A percentile compares a stretch with the other conserved stretches of the same genome.
Conservation (phyloP, 176 grass and related monocot genomes). For the Carex scoparia region DNA sequence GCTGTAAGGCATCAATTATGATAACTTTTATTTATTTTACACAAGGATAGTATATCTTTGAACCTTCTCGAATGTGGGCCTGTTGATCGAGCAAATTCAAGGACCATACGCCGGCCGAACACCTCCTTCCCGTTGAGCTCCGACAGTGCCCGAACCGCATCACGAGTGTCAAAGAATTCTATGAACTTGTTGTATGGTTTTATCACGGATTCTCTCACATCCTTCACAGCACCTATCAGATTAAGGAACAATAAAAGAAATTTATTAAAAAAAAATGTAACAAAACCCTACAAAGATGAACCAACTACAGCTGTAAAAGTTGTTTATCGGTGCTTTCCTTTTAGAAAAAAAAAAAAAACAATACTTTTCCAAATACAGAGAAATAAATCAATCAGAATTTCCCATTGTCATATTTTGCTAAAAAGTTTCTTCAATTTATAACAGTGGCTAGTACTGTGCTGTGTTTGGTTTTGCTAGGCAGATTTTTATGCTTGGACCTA, state of each 20-base stretch:
- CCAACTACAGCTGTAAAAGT: not conserved
- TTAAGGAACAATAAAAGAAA: not conserved
- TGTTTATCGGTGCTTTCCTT: not conserved
- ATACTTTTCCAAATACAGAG: not conserved
- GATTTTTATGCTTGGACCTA: no score
- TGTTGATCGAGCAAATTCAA: slow-evolving; percentile 61
- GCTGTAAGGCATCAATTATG: not conserved
- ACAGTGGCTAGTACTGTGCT: not conserved
- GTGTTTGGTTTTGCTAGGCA: no score
- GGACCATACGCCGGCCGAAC: slow-evolving; percentile 54
- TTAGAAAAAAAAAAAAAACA: not conserved
- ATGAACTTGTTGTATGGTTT: slow-evolving; percentile 60
- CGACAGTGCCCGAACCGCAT: slow-evolving; percentile 48
- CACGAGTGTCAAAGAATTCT: slow-evolving; percentile 92
- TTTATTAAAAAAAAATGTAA: not conserved
- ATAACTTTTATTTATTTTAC: not conserved
- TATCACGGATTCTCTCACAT: slow-evolving; percentile 71
- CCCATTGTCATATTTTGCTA: not conserved
- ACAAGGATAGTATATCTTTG: not conserved
- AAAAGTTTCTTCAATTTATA: not conserved
- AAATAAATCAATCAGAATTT: not conserved
- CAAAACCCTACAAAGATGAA: slow-evolving; percentile 3
- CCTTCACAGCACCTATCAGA: slow-evolving; percentile 64
- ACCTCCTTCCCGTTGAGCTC: slow-evolving; percentile 76
- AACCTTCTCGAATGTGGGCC: slow-evolving; percentile 40